A percentile compares a stretch with the other conserved stretches of the same genome.
Conservation (phyloP, 148 eudicot species). For the Chenopodium berlandieri region DNA sequence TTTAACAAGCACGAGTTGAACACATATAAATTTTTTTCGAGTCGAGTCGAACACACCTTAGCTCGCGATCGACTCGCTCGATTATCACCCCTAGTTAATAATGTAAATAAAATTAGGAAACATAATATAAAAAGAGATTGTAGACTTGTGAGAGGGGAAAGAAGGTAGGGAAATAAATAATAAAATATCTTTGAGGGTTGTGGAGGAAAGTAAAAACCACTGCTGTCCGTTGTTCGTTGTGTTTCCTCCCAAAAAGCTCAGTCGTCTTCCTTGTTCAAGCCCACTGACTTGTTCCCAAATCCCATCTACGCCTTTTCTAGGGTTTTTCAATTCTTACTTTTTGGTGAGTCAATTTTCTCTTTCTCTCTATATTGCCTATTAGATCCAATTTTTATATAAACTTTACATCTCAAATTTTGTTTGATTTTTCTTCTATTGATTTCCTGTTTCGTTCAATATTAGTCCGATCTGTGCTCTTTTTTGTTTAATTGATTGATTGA, state of each 20-base stretch:
- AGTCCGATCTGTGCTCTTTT: background rate
- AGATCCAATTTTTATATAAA: background rate
- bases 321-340: background rate
- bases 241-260: background rate
- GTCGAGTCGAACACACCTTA: too few species aligned
- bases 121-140: too few species aligned
- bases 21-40: too few species aligned
- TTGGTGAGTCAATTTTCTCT: background rate
- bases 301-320: background rate
- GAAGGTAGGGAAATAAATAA: too few species aligned
- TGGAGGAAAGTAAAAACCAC: background rate
- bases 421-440: too few species aligned
- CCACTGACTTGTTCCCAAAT: conserved; percentile 1
- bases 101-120: too few species aligned
- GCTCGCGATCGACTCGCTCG: too few species aligned
- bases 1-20: too few species aligned
- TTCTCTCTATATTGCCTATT: background rate
- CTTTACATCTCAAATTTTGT: too few species aligned
- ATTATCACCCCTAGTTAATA: too few species aligned
- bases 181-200: background rate
- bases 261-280: background rate
- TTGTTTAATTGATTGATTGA: background rate
- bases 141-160: too few species aligned
- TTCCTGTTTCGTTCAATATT: too few species aligned
- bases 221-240: background rate